phyloP scores from a whole-genome alignment of 2,329 filamentous ascomycete genomes.

The Pseudopyricularia javanii region DNA sequence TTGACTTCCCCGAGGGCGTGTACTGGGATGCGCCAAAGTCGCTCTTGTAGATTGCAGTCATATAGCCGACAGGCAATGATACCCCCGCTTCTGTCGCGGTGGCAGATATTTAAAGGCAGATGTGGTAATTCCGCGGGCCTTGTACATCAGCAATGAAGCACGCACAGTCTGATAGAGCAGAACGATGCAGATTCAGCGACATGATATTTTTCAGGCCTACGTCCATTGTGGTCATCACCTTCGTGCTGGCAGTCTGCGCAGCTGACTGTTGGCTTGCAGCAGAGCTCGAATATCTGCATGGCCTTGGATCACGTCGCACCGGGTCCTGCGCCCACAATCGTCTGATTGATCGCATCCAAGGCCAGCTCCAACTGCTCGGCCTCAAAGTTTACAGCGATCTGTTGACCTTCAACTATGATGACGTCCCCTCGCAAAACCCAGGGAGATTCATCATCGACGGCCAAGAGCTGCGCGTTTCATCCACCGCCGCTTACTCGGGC shows the following conservation, averaged over 20 bases:
- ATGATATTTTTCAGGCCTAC: no score
- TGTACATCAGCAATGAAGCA: no score
- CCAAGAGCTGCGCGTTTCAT: not conserved
- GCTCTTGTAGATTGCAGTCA: not conserved
- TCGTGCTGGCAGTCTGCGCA: not conserved
- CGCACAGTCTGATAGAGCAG: no score
- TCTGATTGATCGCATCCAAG: not conserved
- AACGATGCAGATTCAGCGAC: no score
- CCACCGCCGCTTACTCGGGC: not conserved
- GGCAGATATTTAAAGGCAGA: no score
- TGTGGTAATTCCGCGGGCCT: no score
- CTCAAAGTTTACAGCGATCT: not conserved
- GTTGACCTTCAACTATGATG: not conserved
- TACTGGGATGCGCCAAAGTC: slow-evolving; percentile 7
- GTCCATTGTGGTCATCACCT: not conserved
- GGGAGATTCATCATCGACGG: not conserved
- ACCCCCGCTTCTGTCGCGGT: no score
- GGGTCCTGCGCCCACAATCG: not conserved
- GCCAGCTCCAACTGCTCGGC: not conserved
- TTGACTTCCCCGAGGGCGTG: slow-evolving; percentile 13
- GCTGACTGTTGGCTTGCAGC: not conserved
- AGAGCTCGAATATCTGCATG: not conserved
- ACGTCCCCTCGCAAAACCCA: not conserved
- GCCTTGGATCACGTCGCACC: not conserved
- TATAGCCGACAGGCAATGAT: no score